These are phyloP conservation scores for Ceriops tagal DNA, from an alignment of 345 rosid genomes.

Conservation along the genomic window DNA sequence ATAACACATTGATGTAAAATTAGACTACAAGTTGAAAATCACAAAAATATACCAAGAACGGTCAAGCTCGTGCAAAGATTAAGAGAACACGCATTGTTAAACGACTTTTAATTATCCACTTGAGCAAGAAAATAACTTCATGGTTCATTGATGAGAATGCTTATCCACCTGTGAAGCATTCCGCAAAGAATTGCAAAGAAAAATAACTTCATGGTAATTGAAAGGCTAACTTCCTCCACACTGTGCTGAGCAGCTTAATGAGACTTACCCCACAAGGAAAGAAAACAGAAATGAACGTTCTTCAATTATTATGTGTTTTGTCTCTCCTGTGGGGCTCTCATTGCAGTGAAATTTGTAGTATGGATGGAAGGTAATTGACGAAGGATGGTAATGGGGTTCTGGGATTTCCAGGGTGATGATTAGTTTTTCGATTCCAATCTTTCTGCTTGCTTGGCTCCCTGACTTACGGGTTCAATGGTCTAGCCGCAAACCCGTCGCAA, in stretches of 20 bases:
- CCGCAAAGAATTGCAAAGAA: too few relatives aligned
- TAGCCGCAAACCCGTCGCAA: slow-evolving; percentile 74
- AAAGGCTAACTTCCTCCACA: slow-evolving; percentile 27
- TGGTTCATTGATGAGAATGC: too few relatives aligned
- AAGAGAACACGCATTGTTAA: too few relatives aligned
- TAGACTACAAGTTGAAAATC: too few relatives aligned
- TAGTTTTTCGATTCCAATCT: slow-evolving; percentile 61
- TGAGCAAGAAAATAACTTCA: too few relatives aligned
- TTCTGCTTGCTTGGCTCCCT: slow-evolving; percentile 71
- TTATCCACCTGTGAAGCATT: too few relatives aligned
- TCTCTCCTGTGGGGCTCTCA: slow-evolving; percentile 73
- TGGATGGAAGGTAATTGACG: slow-evolving; percentile 79
- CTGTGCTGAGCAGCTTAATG: slow-evolving; percentile 94
- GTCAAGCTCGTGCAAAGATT: too few relatives aligned
- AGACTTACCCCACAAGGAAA: slow-evolving; percentile 58
- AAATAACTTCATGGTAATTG: too few relatives aligned
- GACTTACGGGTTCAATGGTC: slow-evolving; percentile 57
- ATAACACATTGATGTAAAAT: too few relatives aligned
- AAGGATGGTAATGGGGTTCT: slow-evolving; percentile 90
- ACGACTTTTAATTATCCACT: too few relatives aligned
- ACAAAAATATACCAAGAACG: too few relatives aligned
- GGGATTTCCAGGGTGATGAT: slow-evolving; percentile 65
- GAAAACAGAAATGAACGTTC: slow-evolving; percentile 67
- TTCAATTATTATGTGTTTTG: slow-evolving; percentile 79
- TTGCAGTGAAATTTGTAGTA: slow-evolving; percentile 83